Base-by-base conservation (phyloP, 176 grass and related monocot species). In the Phoenix roebelenii region DNA sequence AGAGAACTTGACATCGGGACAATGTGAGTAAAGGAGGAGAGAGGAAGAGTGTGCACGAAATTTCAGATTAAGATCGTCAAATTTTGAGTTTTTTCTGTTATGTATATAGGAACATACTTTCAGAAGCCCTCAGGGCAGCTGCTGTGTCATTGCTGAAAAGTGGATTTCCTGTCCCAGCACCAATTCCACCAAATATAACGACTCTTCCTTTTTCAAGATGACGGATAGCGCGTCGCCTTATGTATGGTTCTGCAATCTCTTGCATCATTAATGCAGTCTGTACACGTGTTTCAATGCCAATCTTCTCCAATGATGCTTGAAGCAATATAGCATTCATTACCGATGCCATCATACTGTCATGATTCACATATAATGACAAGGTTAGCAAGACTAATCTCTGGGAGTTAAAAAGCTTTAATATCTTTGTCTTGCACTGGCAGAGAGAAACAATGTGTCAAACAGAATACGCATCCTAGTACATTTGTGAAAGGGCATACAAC, bases 151-250 rank as follows among this genome's bases (percentile, higher is more conserved):
- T 89, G 52, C 85, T 98, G 58, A 93, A 77, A 72, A 89, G 71
- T 66, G 76, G 83, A 77, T 88, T 98, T 58, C 84, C 84, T 23
- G 75, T 80, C 15, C 70, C 79, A 23, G 73, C 85, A 61, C 79
- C 87, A 48, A 80, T 90, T 58, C 92, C 92, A 50, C 78, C 79
- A 65, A 98, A 98, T 54, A 98, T 89, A 52, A 93, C 76, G 0
- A 93, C 88, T 65, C 88, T 88, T 50, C 85, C 85, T 69, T 93
- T 98, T 54, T 93, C 94, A 63, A 98, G 85, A 83, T 98, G 94
- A n/a, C 73, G 74, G 35, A 98, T 86, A 56, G 94, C 88, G 73
- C 89, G 79, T 15, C 82, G 59, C 71, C 88, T 92, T 56, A 98
- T 76, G 60, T 98, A 93, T 59, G 88, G 79, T 30, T 98, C 84